Percentiles rank a stretch among this genome's conserved stretches.
Conservation (phyloP, 352 stramenopile genomes). For the Phytophthora sp. region DNA sequence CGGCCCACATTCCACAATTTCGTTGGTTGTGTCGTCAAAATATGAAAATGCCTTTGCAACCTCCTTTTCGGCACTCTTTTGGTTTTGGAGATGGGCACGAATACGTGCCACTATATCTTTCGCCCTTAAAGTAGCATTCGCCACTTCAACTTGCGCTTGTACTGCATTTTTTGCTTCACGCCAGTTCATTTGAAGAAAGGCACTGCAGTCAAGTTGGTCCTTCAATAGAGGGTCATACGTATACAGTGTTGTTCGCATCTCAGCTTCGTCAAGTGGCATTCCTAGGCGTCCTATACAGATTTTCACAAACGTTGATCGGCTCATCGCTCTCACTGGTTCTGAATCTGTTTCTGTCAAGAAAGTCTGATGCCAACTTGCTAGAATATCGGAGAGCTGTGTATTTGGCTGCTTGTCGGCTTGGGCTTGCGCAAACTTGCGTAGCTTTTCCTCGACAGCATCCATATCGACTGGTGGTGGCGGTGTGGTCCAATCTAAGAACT, state of each 20-base stretch:
- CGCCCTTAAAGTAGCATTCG: neutral
- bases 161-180: constrained; percentile 29
- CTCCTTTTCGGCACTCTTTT: constrained; percentile 5
- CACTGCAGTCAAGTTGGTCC: constrained; percentile 53
- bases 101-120: constrained; percentile 23
- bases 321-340: constrained; percentile 24
- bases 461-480: constrained; percentile 41
- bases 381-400: constrained; percentile 45
- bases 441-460: constrained; percentile 52
- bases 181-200: constrained; percentile 71
- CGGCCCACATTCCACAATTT: constrained; percentile 22
- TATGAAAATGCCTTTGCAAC: constrained; percentile 24
- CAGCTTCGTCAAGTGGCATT: constrained; percentile 53
- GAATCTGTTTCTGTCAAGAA: constrained; percentile 40
- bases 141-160: constrained; percentile 30
- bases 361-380: constrained; percentile 44
- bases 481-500: constrained; percentile 77
- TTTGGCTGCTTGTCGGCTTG: constrained; percentile 36
- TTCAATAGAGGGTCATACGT: constrained; percentile 58
- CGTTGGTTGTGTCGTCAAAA: neutral
- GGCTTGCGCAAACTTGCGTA: constrained; percentile 45
- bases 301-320: constrained; percentile 48
- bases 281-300: constrained; percentile 38
- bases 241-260: constrained; percentile 57
- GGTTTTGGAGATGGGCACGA: constrained; percentile 9